phyloP scores from a whole-genome alignment of 805 yeast species.

The Lipomyces chichibuensis region DNA sequence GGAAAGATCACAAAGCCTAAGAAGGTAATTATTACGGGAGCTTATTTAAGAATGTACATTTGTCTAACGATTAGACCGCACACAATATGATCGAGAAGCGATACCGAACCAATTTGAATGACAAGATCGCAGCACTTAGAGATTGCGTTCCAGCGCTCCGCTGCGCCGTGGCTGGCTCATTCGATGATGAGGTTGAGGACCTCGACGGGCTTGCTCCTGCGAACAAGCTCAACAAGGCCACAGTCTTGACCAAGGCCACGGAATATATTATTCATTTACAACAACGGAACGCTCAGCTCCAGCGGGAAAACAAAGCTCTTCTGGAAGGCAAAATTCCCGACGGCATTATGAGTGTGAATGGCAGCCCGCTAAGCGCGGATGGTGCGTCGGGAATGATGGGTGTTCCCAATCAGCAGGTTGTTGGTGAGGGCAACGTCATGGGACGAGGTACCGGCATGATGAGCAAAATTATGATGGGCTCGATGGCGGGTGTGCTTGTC shows the following conservation, averaged over 20 bases:
- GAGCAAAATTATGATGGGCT: conserved; percentile 44
- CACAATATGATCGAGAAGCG: conserved; percentile 83
- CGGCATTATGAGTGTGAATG: conserved; percentile 8
- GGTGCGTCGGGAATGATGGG: conserved; percentile 15
- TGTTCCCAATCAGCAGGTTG: conserved; percentile 1
- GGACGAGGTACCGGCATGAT: conserved; percentile 9
- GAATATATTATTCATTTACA: conserved; percentile 79
- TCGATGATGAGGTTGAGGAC: conserved; percentile 48
- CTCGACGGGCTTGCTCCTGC: conserved; percentile 80
- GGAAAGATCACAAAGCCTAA: conserved; percentile 42
- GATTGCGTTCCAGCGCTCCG: conserved; percentile 79
- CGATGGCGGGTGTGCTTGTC: conserved; percentile 47
- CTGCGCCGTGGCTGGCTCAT: conserved; percentile 54
- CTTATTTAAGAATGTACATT: neutral
- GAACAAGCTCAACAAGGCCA: conserved; percentile 73
- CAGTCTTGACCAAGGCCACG: conserved; percentile 73
- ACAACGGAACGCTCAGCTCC: conserved; percentile 55
- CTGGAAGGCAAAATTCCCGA: conserved; percentile 37
- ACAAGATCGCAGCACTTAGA: conserved; percentile 67
- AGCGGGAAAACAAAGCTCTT: conserved; percentile 56
- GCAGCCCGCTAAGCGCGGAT: neutral
- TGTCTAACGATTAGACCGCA: conserved; percentile 49
- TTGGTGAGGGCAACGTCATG: conserved; percentile 1
- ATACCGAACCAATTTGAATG: conserved; percentile 75
- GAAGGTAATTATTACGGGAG: conserved; percentile 34